Base-by-base conservation (phyloP, 257 asterid species). In the Cinchona pubescens region DNA sequence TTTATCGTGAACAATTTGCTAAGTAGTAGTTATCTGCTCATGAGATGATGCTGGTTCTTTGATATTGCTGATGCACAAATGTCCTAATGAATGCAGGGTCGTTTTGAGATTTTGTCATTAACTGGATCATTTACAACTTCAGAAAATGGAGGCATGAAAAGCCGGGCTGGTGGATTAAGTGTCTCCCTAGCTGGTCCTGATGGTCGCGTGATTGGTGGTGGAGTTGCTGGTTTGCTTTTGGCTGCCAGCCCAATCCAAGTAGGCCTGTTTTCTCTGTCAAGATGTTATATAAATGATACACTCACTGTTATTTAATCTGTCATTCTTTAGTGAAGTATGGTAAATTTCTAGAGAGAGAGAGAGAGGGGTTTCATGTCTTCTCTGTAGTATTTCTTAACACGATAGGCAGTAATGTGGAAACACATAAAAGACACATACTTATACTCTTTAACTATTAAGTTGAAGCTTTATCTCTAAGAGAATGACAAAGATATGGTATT, bases 211-310 rank as follows among this genome's bases (percentile, higher is more conserved):
- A 91, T 94, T 51, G 99, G 99, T 40, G 99, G 97, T n/a, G 91
- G 94, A 32, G 87, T 92, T 49, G 95, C 97, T 51, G 97, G 97
- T 56, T 75, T 81, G 72, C 97, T 92, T 27, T 82, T 88, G 81
- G 98, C 98, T 34, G 97, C 98, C 67, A 90, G 82, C 77, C 98
- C 97, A 19, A 92, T 92, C 86, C 97, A 90, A 88, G 97, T 91
- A 43, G 49, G 75, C 48, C 75, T 55, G 49, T 76, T 34, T 42
- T 59, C 66, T 23, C 23, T 60, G 30, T 59, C 42, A 35, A 60
- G 21, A 23, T 48, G 15, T 21, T 71, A 23, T 35, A n/a, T 45
- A 40, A 55, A 13, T 29, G 65, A 9, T 23, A 30, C 7, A 30
- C 71, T 30, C 45, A 15, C 70, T 63, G 29, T 43, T 62, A 37